Base-by-base conservation (phyloP, 805 yeast genomes). In the Wickerhamomyces canadensis region DNA sequence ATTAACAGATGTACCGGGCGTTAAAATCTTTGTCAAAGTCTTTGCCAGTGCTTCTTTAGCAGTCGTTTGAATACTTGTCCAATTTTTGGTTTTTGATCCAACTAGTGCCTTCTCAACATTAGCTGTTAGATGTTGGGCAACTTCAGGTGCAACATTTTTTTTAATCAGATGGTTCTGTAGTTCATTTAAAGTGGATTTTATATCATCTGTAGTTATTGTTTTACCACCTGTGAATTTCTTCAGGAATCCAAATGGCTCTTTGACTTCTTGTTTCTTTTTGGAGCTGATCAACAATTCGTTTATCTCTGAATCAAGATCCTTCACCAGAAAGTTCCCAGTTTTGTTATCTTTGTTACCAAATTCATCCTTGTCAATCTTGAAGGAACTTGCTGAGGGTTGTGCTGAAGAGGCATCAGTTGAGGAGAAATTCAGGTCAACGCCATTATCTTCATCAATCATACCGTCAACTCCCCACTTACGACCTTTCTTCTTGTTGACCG, bases 1-100 rank as follows among this genome's bases (percentile, higher is more conserved):
- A 55, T 93, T 95, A 1, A 89, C 78, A 1, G 96, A 86, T 2
- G 93, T 85, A 43, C 88, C 85, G 13, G 98, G 98, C 0, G 98
- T 89, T 40, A 91, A 66, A 33, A 91, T 77, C 49, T 80, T 82
- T 27, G 84, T 79, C 32, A 84, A 64, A 33, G 76, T 73, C 49
- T 76, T 83, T 5, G 70, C 63, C 36, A 78, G 53, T 1, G 79
- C 70, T n/a, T 74, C 80, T 42, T 78, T 80, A 2, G 85, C 86
- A 18, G 94, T 84, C 11, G 71, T 65, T 35, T 77, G 80, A 19
- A 86, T 74, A 4, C 91, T 74, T 2, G 93, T 82, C 75, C 87
- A 83, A 42, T 67, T 75, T 30, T 75, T 77, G 0, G 86, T 81
- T 36, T 78, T 82, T 12, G 85, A 76, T 1, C 93, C 94, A 3